These are phyloP conservation scores for Magnolia officinalis DNA, from an alignment of 164 flowering plant species.

Conservation along the genomic window DNA sequence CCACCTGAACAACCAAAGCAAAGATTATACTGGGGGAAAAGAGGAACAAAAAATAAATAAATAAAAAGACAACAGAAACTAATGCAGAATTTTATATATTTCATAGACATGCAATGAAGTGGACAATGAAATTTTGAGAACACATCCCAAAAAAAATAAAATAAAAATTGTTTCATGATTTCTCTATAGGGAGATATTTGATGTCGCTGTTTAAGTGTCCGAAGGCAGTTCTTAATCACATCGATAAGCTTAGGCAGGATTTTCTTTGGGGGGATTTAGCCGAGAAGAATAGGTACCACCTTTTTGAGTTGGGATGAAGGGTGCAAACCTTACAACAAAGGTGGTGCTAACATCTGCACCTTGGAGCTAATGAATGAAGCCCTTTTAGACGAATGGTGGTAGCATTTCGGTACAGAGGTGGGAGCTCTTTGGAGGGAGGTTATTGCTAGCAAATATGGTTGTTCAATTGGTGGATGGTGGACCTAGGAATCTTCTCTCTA, in stretches of 20 bases:
- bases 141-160: neutral
- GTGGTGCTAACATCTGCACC: neutral
- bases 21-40: neutral
- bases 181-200: too few relatives aligned
- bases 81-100: too few relatives aligned
- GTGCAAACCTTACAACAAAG: neutral
- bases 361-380: neutral
- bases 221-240: neutral
- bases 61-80: neutral
- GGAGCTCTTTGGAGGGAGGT: too few relatives aligned
- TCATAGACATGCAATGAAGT: neutral
- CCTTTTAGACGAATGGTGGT: neutral
- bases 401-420: too few relatives aligned
- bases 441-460: too few relatives aligned
- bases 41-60: neutral
- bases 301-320: neutral
- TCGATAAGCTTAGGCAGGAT: neutral
- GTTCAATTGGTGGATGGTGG: too few relatives aligned
- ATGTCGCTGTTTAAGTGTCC: neutral
- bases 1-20: constrained; percentile 48
- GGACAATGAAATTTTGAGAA: neutral
- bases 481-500: too few relatives aligned
- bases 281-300: too few relatives aligned
- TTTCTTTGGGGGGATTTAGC: too few relatives aligned
- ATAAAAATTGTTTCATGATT: too few relatives aligned